Conservation (phyloP, 805 yeast genomes). For the Yamadazyma endophytica region DNA sequence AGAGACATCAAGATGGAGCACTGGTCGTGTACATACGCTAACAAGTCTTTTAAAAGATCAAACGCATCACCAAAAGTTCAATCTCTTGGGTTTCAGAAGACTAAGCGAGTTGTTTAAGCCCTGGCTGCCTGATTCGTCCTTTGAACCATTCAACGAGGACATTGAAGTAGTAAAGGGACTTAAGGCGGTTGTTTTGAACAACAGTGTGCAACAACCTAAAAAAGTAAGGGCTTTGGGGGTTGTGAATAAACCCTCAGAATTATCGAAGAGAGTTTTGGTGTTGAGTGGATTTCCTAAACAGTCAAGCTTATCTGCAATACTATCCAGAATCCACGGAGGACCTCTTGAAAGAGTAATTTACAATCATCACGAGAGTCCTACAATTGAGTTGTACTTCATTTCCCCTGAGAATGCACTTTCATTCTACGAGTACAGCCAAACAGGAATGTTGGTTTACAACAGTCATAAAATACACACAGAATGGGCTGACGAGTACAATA, state of each 20-base stretch:
- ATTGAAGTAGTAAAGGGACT: too few relatives aligned
- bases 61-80: constrained; percentile 4
- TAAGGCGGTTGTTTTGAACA: too few relatives aligned
- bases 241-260: too few relatives aligned
- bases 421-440: constrained; percentile 48
- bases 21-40: constrained; percentile 11
- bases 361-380: constrained; percentile 10
- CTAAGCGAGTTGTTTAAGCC: constrained; percentile 4
- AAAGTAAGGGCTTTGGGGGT: too few relatives aligned
- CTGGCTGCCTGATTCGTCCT: constrained; percentile 6
- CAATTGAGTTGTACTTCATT: constrained; percentile 48
- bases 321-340: constrained; percentile 64
- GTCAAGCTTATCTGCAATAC: constrained; percentile 46
- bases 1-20: too few relatives aligned
- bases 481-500: constrained; percentile 38
- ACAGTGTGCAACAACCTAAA: too few relatives aligned
- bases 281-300: constrained; percentile 35
- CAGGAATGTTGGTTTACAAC: constrained; percentile 56
- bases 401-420: constrained; percentile 48
- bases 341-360: constrained; percentile 53
- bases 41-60: constrained; percentile 10
- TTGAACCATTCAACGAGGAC: constrained; percentile 3
- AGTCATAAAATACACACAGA: constrained; percentile 46
- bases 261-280: constrained; percentile 27
- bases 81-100: constrained; percentile 2